These are phyloP conservation scores for Leishmania guyanensis DNA, from an alignment of 208 protist species.

Conservation along the genomic window DNA sequence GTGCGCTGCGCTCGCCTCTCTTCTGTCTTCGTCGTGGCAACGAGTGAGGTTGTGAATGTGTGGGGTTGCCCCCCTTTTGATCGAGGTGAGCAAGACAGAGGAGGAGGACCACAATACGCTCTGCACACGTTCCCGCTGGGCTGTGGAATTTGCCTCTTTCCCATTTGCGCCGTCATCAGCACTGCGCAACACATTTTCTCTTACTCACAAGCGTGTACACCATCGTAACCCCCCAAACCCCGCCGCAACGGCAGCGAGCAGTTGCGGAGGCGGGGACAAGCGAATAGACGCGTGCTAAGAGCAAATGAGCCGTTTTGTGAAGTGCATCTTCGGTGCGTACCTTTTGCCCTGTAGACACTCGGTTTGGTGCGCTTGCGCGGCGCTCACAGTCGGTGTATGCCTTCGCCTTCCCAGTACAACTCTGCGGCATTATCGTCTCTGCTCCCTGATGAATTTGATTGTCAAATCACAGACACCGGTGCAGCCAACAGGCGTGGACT, in stretches of 20 bases:
- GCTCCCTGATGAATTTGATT: neutral
- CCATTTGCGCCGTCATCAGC: neutral
- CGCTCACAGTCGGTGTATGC: neutral
- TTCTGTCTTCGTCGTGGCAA: neutral
- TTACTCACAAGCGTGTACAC: neutral
- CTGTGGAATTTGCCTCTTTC: neutral
- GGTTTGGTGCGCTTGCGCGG: neutral
- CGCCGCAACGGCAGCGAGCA: neutral
- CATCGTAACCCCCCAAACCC: neutral
- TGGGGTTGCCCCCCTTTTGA: neutral
- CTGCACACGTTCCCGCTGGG: neutral
- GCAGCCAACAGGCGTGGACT: neutral
- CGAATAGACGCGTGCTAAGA: neutral
- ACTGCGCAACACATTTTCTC: neutral
- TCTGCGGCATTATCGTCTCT: neutral
- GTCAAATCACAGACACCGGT: neutral
- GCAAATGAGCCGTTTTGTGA: no score
- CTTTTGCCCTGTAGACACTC: neutral
- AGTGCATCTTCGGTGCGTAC: neutral
- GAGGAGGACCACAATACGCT: neutral
- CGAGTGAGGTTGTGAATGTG: neutral
- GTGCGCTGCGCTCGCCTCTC: neutral
- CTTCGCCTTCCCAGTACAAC: neutral
- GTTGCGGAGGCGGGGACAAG: neutral
- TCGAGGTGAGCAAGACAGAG: neutral